These are phyloP conservation scores for Leishmania aethiopica DNA, from an alignment of 208 protist genomes.

Conservation along the genomic window DNA sequence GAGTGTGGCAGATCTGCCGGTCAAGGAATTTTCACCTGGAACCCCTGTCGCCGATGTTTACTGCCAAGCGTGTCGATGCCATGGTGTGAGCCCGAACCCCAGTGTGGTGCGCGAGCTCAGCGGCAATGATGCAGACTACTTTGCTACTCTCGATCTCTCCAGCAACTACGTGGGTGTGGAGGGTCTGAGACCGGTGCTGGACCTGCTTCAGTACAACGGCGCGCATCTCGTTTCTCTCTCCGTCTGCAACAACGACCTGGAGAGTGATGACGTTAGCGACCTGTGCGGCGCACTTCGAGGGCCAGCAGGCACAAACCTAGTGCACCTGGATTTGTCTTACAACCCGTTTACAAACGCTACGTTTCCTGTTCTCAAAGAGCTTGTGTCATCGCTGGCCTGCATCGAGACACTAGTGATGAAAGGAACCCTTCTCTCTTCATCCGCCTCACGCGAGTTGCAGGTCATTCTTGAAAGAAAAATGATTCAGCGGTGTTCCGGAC, in stretches of 20 bases:
- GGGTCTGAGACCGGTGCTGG: constrained; percentile 45
- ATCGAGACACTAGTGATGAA: constrained; percentile 29
- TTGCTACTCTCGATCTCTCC: constrained; percentile 51
- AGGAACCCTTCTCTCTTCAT: constrained; percentile 22
- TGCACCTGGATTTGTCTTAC: constrained; percentile 47
- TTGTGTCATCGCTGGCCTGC: constrained; percentile 13
- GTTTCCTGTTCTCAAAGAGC: constrained; percentile 18
- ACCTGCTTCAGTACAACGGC: constrained; percentile 39
- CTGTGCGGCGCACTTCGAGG: constrained; percentile 31
- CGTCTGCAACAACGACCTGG: constrained; percentile 53
- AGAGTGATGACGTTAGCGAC: constrained; percentile 49
- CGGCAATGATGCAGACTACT: constrained; percentile 9
- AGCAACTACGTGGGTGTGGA: constrained; percentile 64
- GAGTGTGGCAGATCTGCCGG: not conserved
- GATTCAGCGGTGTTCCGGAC: not conserved
- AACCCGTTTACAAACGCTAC: constrained; percentile 44
- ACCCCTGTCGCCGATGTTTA: constrained; percentile 34
- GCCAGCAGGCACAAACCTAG: constrained; percentile 24
- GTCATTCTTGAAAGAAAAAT: not conserved
- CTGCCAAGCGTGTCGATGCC: constrained; percentile 23
- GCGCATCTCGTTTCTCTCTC: constrained; percentile 35
- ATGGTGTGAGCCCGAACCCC: constrained; percentile 36
- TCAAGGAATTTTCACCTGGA: not conserved
- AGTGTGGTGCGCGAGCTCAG: constrained; percentile 31
- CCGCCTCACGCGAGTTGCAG: not conserved